Percentiles rank a stretch among this genome's conserved stretches.
These are phyloP conservation scores for Lipomyces chichibuensis DNA, from an alignment of 805 yeast genomes.

Conservation along the genomic window DNA sequence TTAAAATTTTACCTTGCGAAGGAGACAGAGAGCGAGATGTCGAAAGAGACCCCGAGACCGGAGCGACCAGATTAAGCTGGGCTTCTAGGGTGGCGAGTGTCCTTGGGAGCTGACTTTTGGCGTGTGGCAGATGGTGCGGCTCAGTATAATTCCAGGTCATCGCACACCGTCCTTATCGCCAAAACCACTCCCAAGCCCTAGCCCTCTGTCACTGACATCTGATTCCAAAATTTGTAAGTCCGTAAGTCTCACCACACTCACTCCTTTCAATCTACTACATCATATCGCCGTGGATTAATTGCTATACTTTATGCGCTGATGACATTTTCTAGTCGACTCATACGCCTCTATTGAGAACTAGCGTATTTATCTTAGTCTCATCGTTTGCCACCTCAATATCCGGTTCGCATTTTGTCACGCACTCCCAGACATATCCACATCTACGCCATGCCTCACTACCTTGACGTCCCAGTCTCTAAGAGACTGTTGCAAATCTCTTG, in stretches of 20 bases:
- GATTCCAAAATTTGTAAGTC: neutral
- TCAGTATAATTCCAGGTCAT: too few relatives aligned
- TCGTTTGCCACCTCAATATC: neutral
- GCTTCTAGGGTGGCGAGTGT: too few relatives aligned
- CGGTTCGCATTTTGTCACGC: neutral
- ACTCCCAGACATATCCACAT: neutral
- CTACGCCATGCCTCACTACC: conserved; percentile 32
- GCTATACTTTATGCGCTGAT: neutral
- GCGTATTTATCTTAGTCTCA: neutral
- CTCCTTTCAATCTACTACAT: too few relatives aligned
- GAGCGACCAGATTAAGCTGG: too few relatives aligned
- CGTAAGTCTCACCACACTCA: too few relatives aligned
- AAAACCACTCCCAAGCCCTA: neutral
- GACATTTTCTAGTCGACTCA: neutral
- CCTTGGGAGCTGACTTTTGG: too few relatives aligned
- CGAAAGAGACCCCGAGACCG: too few relatives aligned
- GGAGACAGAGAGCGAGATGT: too few relatives aligned
- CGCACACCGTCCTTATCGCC: too few relatives aligned
- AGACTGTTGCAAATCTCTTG: conserved; percentile 63
- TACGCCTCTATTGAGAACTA: neutral
- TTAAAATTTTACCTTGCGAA: too few relatives aligned
- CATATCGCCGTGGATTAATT: too few relatives aligned
- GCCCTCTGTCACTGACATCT: neutral
- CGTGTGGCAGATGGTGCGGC: too few relatives aligned
- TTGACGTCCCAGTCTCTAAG: conserved; percentile 28